These are phyloP conservation scores for Phytophthora capsici DNA, from an alignment of 352 stramenopile species.

Conservation along the genomic window DNA sequence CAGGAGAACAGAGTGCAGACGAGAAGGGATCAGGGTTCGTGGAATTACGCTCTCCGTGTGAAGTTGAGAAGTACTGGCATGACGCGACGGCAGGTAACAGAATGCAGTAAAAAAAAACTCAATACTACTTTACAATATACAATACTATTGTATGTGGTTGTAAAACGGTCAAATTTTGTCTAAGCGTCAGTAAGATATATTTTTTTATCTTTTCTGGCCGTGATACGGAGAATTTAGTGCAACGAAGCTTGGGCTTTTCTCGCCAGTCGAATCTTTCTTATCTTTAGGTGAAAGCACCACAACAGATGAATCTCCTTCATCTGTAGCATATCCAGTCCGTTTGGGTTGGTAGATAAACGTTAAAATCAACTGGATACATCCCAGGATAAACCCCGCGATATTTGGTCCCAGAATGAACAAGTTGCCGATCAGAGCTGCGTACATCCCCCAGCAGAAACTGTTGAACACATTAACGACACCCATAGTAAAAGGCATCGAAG, in stretches of 20 bases:
- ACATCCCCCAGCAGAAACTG: slow-evolving; percentile 20
- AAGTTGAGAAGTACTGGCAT: not conserved
- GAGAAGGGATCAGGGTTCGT: slow-evolving; percentile 8
- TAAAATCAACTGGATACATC: slow-evolving; percentile 42
- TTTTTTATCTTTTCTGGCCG: not conserved
- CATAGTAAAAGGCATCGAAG: slow-evolving; percentile 37
- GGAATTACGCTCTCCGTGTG: slow-evolving; percentile 10
- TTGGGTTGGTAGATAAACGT: slow-evolving; percentile 46
- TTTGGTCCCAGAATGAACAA: slow-evolving; percentile 48
- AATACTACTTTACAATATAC: too few species aligned
- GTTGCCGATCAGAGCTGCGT: slow-evolving; percentile 17
- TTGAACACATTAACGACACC: slow-evolving; percentile 28
- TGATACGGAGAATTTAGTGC: slow-evolving; percentile 15
- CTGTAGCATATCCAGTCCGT: not conserved
- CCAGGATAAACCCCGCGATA: slow-evolving; percentile 36
- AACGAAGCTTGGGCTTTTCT: slow-evolving; percentile 21
- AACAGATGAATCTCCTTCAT: not conserved
- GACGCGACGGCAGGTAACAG: not conserved
- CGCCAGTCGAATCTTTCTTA: not conserved
- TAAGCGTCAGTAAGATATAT: too few species aligned
- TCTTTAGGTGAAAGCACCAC: slow-evolving; percentile 14
- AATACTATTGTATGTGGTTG: too few species aligned
- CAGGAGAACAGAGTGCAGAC: not conserved
- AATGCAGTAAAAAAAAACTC: not conserved
- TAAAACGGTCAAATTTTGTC: too few species aligned